Percentiles rank a stretch among this genome's conserved stretches.
These are phyloP conservation scores for Clavariopsis aquatica DNA, from an alignment of 495 filamentous ascomycete species.

Conservation along the genomic window DNA sequence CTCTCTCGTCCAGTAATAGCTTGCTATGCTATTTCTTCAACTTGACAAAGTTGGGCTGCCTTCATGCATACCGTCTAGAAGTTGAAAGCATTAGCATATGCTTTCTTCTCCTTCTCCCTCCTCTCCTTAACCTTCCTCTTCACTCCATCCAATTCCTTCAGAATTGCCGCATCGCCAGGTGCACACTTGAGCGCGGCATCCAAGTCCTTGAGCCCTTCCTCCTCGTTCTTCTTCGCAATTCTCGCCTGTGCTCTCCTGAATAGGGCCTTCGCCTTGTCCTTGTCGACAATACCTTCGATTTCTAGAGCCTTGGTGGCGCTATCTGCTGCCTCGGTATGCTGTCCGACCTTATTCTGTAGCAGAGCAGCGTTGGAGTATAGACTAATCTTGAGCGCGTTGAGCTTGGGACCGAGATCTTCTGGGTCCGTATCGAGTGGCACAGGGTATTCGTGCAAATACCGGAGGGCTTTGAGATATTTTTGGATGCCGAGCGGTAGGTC, in stretches of 20 bases:
- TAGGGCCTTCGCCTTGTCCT: slow-evolving; percentile 84
- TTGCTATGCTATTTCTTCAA: no score
- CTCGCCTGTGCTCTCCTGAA: slow-evolving; percentile 79
- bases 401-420: slow-evolving; percentile 62
- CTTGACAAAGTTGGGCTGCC: neutral
- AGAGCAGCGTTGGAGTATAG: slow-evolving; percentile 78
- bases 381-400: slow-evolving; percentile 73
- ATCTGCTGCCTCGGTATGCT: slow-evolving; percentile 66
- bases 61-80: slow-evolving; percentile 32
- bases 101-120: slow-evolving; percentile 82
- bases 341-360: slow-evolving; percentile 75
- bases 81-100: slow-evolving; percentile 84
- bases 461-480: slow-evolving; percentile 97
- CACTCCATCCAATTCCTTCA: slow-evolving; percentile 69
- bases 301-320: slow-evolving; percentile 74
- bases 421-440: slow-evolving; percentile 66
- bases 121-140: slow-evolving; percentile 74
- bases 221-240: slow-evolving; percentile 79
- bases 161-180: slow-evolving; percentile 74
- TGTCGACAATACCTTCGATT: slow-evolving; percentile 63
- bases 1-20: no score
- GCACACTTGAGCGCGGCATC: slow-evolving; percentile 71
- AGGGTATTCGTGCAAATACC: slow-evolving; percentile 89
- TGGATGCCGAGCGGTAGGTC: slow-evolving; percentile 71
- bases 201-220: slow-evolving; percentile 75